phyloP scores from a whole-genome alignment of 1,139 yeast species.

The Yamadazyma triangularis region DNA sequence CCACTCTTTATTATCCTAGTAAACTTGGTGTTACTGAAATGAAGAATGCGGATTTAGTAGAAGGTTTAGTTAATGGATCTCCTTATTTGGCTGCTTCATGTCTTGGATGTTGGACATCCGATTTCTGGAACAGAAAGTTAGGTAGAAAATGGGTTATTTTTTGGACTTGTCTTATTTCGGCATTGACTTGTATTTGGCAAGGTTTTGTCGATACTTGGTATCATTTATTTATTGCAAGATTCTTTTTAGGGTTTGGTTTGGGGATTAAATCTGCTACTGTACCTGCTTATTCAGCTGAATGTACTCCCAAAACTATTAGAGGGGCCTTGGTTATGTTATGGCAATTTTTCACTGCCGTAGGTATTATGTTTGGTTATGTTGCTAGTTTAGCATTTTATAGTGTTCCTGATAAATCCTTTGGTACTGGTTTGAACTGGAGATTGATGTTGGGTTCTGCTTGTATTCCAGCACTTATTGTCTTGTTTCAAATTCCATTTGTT shows the following conservation, averaged over 20 bases:
- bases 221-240: slow-evolving; percentile 70
- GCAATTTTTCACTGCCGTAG: slow-evolving; percentile 88
- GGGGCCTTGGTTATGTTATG: slow-evolving; percentile 85
- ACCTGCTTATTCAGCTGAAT: slow-evolving; percentile 79
- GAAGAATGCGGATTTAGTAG: slow-evolving; percentile 59
- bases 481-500: slow-evolving; percentile 62
- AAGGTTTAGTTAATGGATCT: slow-evolving; percentile 75
- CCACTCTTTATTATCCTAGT: slow-evolving; percentile 64
- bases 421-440: slow-evolving; percentile 64
- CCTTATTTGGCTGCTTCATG: slow-evolving; percentile 76
- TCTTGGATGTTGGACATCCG: slow-evolving; percentile 72
- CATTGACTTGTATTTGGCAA: slow-evolving; percentile 70
- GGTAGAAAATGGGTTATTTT: slow-evolving; percentile 79
- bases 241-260: slow-evolving; percentile 71
- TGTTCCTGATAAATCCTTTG: slow-evolving; percentile 34
- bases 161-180: slow-evolving; percentile 61
- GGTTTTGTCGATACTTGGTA: slow-evolving; percentile 72
- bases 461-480: slow-evolving; percentile 65
- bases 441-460: slow-evolving; percentile 77
- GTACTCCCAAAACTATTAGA: slow-evolving; percentile 70
- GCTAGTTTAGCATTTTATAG: slow-evolving; percentile 56
- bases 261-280: slow-evolving; percentile 82
- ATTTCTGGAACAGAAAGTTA: slow-evolving; percentile 55
- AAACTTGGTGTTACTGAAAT: slow-evolving; percentile 46
- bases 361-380: slow-evolving; percentile 79